A percentile compares a stretch with the other conserved stretches of the same genome.
Conservation (phyloP, 2,329 filamentous ascomycete species). For the Stagonosporopsis vannaccii region DNA sequence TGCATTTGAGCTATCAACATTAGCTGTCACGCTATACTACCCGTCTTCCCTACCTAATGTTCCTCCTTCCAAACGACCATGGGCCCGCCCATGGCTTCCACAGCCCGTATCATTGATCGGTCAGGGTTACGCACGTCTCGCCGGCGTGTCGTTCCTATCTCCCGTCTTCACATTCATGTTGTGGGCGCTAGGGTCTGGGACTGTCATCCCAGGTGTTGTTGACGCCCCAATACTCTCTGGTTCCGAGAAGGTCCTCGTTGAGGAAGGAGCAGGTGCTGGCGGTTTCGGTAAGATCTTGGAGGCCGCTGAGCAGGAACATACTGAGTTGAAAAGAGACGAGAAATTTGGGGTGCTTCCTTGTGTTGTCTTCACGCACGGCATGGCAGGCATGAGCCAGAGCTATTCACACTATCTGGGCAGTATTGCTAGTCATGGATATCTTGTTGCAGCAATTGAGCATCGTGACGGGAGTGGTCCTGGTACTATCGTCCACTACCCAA, state of each 20-base stretch:
- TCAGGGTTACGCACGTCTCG: constrained; percentile 55
- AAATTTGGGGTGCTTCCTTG: constrained; percentile 48
- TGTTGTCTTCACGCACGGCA: constrained; percentile 57
- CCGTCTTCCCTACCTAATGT: constrained; percentile 43
- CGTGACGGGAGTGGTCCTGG: constrained; percentile 57
- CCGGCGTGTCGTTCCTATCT: constrained; percentile 48
- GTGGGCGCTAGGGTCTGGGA: constrained; percentile 53
- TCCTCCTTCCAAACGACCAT: constrained; percentile 34
- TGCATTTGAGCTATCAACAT: constrained; percentile 55
- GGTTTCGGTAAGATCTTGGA: constrained; percentile 27
- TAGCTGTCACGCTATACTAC: constrained; percentile 57
- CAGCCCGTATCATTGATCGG: constrained; percentile 53
- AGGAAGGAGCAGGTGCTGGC: constrained; percentile 25
- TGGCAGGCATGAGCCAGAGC: constrained; percentile 54
- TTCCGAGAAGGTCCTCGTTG: constrained; percentile 29
- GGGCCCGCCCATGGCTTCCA: constrained; percentile 54
- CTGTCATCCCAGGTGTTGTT: constrained; percentile 53
- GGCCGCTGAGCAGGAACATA: constrained; percentile 29
- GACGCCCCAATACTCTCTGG: constrained; percentile 51
- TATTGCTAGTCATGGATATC: constrained; percentile 55
- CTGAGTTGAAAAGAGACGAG: constrained; percentile 35
- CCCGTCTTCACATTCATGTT: constrained; percentile 51
- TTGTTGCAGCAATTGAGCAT: constrained; percentile 58
- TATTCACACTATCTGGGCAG: constrained; percentile 57
- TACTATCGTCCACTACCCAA: constrained; percentile 48